These are phyloP conservation scores for Pterocarpus macrocarpus DNA, from an alignment of 306 rosid genomes.

Conservation along the genomic window DNA sequence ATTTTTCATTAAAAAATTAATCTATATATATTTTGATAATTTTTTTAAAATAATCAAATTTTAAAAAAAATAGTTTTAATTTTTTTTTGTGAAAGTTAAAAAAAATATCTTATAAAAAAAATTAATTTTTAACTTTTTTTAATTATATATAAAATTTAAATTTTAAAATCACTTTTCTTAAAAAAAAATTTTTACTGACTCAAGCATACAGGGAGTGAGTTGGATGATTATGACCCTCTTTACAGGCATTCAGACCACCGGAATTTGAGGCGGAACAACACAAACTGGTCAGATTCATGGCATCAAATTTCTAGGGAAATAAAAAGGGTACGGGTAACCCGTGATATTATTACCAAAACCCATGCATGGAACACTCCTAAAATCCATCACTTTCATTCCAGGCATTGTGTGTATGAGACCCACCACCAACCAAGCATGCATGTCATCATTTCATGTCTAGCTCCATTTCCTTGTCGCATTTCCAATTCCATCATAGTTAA, in stretches of 20 bases:
- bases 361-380: neutral
- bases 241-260: neutral
- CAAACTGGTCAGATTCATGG: neutral
- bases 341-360: neutral
- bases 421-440: constrained; percentile 28
- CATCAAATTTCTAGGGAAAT: neutral
- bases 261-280: neutral
- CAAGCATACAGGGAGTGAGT: too few species aligned
- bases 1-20: too few species aligned
- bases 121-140: too few species aligned
- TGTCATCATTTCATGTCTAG: neutral
- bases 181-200: too few species aligned
- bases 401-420: constrained; percentile 9
- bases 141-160: too few species aligned
- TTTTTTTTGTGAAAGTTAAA: too few species aligned
- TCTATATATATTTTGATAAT: too few species aligned
- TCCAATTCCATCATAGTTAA: constrained; percentile 35
- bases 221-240: neutral
- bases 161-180: too few species aligned
- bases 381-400: constrained; percentile 8
- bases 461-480: constrained; percentile 9
- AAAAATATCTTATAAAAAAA: too few species aligned
- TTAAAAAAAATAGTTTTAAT: too few species aligned
- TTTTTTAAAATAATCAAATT: too few species aligned
- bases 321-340: neutral